A percentile compares a stretch with the other conserved stretches of the same genome.
Evolutionary conservation across 345 rosid genomes (phyloP).

Genomic region (Camelina laxa): DNA sequence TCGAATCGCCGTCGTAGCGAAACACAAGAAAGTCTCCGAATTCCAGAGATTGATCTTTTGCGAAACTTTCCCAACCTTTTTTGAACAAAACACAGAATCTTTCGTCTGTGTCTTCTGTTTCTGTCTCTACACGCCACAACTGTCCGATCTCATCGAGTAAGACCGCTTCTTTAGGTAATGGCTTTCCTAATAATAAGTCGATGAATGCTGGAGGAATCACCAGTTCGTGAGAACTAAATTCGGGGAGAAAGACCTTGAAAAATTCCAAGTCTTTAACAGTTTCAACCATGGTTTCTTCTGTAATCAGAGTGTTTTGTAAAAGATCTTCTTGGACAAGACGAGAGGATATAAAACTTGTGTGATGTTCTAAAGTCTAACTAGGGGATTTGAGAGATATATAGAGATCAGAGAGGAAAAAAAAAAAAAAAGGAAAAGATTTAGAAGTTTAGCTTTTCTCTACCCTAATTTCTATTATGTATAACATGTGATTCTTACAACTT

Average conservation of each 20-base stretch:
- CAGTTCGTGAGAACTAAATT: conserved; percentile 32
- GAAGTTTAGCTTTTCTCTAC: background rate
- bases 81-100: conserved; percentile 24
- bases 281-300: conserved; percentile 31
- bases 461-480: background rate
- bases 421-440: background rate
- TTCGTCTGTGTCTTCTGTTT: conserved; percentile 23
- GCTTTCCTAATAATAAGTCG: conserved; percentile 25
- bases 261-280: conserved; percentile 28
- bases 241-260: conserved; percentile 45
- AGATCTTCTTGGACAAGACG: background rate
- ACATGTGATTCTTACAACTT: background rate
- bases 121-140: conserved; percentile 27
- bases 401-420: background rate
- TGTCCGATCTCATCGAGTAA: conserved; percentile 41
- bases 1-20: conserved; percentile 27
- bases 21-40: conserved; percentile 42
- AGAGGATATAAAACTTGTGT: conserved; percentile 8
- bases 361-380: background rate
- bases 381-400: background rate
- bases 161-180: conserved; percentile 16
- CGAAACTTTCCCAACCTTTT: conserved; percentile 37
- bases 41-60: conserved; percentile 28
- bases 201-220: conserved; percentile 45
- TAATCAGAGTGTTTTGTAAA: background rate